Evolutionary conservation across 371 early-diverging fungal genomes (phyloP).

Genomic region (Mucor indicus): DNA sequence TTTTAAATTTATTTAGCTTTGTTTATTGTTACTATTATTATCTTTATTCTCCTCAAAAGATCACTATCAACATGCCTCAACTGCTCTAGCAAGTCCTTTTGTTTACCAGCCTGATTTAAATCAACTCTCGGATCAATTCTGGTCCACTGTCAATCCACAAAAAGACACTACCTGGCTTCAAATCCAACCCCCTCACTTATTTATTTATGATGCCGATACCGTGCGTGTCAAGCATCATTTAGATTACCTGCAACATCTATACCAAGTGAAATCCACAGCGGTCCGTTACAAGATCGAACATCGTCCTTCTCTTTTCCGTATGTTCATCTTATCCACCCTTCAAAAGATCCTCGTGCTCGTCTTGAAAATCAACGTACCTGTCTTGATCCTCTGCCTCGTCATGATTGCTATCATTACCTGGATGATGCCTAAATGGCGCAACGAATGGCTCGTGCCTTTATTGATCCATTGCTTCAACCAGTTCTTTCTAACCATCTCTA

Average conservation of each 20-base stretch:
- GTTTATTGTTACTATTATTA: constrained; percentile 20
- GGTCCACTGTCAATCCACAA: constrained; percentile 30
- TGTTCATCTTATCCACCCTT: constrained; percentile 12
- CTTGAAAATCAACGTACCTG: constrained; percentile 22
- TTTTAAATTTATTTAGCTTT: constrained; percentile 13
- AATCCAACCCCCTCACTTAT: constrained; percentile 19
- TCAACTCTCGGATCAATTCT: constrained; percentile 26
- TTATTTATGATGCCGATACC: constrained; percentile 6
- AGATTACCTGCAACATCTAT: constrained; percentile 13
- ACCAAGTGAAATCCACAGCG: constrained; percentile 10
- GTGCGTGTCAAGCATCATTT: constrained; percentile 2
- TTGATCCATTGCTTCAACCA: constrained; percentile 10
- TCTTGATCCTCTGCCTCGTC: constrained; percentile 26
- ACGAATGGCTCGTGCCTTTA: constrained; percentile 27
- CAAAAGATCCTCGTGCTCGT: constrained; percentile 9
- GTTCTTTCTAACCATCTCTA: background rate
- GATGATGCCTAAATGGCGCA: constrained; percentile 34
- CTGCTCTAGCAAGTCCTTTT: background rate
- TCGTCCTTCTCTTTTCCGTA: constrained; percentile 15
- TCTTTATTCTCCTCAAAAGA: constrained; percentile 21
- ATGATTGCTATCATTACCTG: constrained; percentile 30
- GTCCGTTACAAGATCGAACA: constrained; percentile 10
- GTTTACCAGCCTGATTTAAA: constrained; percentile 12
- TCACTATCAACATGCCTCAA: background rate
- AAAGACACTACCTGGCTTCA: constrained; percentile 23